Evolutionary conservation across 345 rosid genomes (phyloP).

Genomic region (Rhodamnia rubescens): DNA sequence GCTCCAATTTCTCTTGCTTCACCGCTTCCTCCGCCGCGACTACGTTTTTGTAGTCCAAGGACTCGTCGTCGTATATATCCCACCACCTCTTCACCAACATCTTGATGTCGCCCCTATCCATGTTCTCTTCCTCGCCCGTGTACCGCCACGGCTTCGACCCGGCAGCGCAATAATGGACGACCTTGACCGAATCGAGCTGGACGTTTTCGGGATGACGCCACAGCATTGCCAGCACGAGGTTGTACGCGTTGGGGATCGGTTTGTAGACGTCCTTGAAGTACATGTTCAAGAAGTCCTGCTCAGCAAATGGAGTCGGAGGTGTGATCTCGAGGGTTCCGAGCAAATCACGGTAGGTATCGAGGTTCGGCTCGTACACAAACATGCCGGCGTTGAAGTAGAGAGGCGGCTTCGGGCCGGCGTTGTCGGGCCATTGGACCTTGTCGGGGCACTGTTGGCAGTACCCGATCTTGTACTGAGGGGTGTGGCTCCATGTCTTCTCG

Average conservation of each 20-base stretch:
- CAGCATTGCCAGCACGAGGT: conserved; percentile 39
- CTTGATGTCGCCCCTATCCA: conserved; percentile 33
- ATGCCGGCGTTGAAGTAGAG: conserved; percentile 44
- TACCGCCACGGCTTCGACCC: conserved; percentile 50
- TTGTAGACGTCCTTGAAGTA: conserved; percentile 29
- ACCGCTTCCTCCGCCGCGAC: not conserved
- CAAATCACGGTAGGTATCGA: conserved; percentile 16
- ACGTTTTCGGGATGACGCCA: conserved; percentile 46
- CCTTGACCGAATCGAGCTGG: conserved; percentile 16
- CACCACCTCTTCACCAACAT: conserved; percentile 33
- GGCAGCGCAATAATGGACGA: conserved; percentile 35
- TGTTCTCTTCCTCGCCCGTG: conserved; percentile 35
- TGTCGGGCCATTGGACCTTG: conserved; percentile 22
- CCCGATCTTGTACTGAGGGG: conserved; percentile 29
- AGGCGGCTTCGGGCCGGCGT: conserved; percentile 21
- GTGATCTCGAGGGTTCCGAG: conserved; percentile 19
- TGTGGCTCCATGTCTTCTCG: conserved; percentile 30
- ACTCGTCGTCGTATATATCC: conserved; percentile 31
- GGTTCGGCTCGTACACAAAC: conserved; percentile 31
- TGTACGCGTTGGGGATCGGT: conserved; percentile 24
- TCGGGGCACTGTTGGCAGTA: conserved; percentile 44
- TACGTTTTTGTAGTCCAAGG: conserved; percentile 17
- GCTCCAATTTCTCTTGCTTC: not conserved
- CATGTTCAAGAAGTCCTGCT: conserved; percentile 45
- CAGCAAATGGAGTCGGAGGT: conserved; percentile 36